These are phyloP conservation scores for Musa itinerans DNA, from an alignment of 176 grass and related monocot species.

Conservation along the genomic window DNA sequence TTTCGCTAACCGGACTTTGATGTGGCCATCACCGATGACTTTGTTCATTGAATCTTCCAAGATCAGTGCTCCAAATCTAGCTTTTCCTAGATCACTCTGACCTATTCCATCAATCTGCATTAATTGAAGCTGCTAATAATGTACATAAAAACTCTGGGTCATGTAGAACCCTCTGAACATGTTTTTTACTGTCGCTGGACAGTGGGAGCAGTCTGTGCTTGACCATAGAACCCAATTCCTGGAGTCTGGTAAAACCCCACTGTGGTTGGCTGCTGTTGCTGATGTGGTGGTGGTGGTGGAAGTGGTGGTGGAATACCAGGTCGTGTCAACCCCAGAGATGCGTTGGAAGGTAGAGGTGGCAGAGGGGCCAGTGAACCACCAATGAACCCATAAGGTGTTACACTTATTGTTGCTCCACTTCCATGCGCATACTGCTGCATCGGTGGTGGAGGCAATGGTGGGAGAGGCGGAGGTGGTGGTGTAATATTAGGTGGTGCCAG, in stretches of 20 bases:
- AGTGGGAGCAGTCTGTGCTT: conserved; percentile 57
- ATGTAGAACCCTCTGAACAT: conserved; percentile 18
- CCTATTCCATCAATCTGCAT: background rate
- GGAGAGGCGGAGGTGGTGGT: conserved; percentile 46
- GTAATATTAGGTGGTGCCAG: conserved; percentile 36
- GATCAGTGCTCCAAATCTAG: background rate
- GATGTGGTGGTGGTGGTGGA: conserved; percentile 71
- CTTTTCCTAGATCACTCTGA: background rate
- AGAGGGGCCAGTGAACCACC: conserved; percentile 42
- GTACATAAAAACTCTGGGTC: background rate
- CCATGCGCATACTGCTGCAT: conserved; percentile 54
- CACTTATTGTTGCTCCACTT: conserved; percentile 37
- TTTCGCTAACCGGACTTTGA: too few species aligned
- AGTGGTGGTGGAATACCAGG: conserved; percentile 31
- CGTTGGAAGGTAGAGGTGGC: conserved; percentile 36
- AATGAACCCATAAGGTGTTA: conserved; percentile 43
- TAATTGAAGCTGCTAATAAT: conserved; percentile 4
- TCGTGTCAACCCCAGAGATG: conserved; percentile 29
- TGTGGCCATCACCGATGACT: too few species aligned
- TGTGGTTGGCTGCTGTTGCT: conserved; percentile 32
- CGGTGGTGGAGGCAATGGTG: conserved; percentile 28
- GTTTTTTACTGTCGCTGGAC: conserved; percentile 52
- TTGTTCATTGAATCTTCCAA: background rate
- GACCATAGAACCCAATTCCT: conserved; percentile 56
- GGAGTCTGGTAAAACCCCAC: conserved; percentile 55